Evolutionary conservation across 441 rosid genomes (phyloP), one percentile per base, ranked within the genome.

Genomic region (Aquilaria agallochum): DNA sequence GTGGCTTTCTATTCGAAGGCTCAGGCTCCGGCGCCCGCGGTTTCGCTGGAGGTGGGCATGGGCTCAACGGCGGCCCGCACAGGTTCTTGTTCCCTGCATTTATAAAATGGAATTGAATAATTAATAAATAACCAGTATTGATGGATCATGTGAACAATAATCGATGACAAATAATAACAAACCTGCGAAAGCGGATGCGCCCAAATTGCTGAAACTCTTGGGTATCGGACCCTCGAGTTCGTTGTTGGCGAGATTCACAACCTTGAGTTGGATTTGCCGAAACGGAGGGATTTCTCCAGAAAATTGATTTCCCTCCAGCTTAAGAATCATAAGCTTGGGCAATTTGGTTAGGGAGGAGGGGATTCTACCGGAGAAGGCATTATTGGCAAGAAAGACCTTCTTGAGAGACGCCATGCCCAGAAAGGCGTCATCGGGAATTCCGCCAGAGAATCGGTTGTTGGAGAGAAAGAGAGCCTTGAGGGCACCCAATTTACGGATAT

Each of bases 1-100:
- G 31, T 31, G 71, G 55, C 7, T 40, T 40, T 10, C 45, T 5
- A 7, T 20, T 20, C 1, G 27, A 20, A 20, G 27, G 27, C 27
- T 20, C 27, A 20, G 27, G 27, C 27, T 20, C 27, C 27, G 27
- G 27, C 27, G 27, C 27, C 33, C 49, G 63, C 10, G 56, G 74
- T 57, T 72, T 78, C 54, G 69, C 77, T 2, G 75, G 49, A 8
- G 75, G 55, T 62, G 68, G 69, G 84, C 97, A 90, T 13, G 69
- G 68, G 15, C 57, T 33, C 46, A 90, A 66, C 7, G 98, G 96
- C 65, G 69, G 69, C 33, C 96, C 98, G 59, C 98, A 85, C 31
- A 93, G 72, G 1, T 61, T 86, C 51, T 73, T 76, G 65, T 90
- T 90, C 40, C 91, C 97, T 90, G 77, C 55, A 60, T 31, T 32